Evolutionary conservation across 352 stramenopile species (phyloP), one percentile per base, ranked within the genome.

Genomic region (Phytophthora constricta): DNA sequence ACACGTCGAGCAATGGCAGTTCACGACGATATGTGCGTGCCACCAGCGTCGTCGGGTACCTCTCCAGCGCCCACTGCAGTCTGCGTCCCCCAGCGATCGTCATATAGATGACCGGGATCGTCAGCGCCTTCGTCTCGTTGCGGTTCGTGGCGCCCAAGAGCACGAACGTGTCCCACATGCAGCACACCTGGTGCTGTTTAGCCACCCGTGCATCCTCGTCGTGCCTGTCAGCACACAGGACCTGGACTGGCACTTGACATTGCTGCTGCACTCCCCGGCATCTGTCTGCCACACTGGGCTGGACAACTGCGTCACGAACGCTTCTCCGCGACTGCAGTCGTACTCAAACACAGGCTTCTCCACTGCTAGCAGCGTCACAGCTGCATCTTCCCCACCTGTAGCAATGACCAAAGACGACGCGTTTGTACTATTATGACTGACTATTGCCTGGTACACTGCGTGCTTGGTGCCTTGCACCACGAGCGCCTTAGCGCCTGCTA

Each of bases 81-180:
- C 76, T 76, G 16, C 84, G 41, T 47, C 81, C 86, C 39, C 90
- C 72, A 1, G 69, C 48, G 52, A 95, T 82, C 16, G 86, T 90
- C 53, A 90, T 61, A 56, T 89, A 95, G 19, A 91, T 81, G 22
- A 92, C 82, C 2, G 82, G 86, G 27, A 95, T 77, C 9, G 58
- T 58, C 17, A 91, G 33, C 19, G 54, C 7, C 25, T 86, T 85
- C 1, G 58, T 55, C 33, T 73, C 53, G 8, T 80, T 80, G 23
- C 53, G 63, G 58, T 92, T 92, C 20, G 69, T 69, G 10, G 52
- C 79, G 26, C 86, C 86, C 82, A 95, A 92, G 64, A 92, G 77
- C 42, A 95, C 67, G 39, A 85, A 76, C 25, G 84, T 95, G 62
- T 95, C 84, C 82, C 82, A 92, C 60, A 93, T 74, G 60, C 82